phyloP scores from a whole-genome alignment of 2,329 filamentous ascomycete species.

The Fusarium odoratissimum region DNA sequence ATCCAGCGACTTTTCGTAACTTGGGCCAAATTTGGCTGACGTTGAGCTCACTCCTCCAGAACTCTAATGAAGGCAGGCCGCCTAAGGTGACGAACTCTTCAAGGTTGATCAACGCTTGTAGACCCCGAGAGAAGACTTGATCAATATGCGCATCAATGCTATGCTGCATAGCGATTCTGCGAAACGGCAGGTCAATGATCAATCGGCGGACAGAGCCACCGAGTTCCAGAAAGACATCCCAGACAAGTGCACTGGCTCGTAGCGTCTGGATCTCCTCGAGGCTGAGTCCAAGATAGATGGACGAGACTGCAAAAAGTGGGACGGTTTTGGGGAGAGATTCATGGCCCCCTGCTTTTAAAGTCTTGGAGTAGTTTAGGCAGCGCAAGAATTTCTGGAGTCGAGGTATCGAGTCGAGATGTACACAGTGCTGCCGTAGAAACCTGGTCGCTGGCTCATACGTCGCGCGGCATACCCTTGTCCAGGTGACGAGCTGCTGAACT shows the following conservation, averaged over 20 bases:
- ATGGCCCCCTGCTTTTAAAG: not conserved
- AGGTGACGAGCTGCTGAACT: constrained; percentile 22
- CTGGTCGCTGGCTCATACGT: constrained; percentile 12
- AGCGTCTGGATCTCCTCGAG: not conserved
- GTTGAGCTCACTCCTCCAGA: constrained; percentile 10
- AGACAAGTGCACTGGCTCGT: not conserved
- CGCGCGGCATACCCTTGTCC: constrained; percentile 26
- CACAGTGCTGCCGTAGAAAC: constrained; percentile 25
- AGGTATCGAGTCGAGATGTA: constrained; percentile 5
- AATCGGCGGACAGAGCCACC: constrained; percentile 21
- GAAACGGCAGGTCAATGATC: constrained; percentile 27
- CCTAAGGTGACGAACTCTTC: constrained; percentile 32
- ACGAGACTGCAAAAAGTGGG: constrained; percentile 1
- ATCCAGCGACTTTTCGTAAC: constrained; percentile 19
- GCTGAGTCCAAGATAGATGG: constrained; percentile 23
- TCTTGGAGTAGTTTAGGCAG: not conserved
- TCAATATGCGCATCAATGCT: constrained; percentile 6
- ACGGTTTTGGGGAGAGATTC: constrained; percentile 1
- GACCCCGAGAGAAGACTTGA: not conserved
- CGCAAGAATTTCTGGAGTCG: constrained; percentile 9
- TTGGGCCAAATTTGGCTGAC: constrained; percentile 23
- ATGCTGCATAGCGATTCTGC: constrained; percentile 4
- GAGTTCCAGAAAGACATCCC: constrained; percentile 10
- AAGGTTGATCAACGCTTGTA: constrained; percentile 10
- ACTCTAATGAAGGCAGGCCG: constrained; percentile 19